Base-by-base conservation (phyloP, 345 rosid species). In the Syzygium grande region DNA sequence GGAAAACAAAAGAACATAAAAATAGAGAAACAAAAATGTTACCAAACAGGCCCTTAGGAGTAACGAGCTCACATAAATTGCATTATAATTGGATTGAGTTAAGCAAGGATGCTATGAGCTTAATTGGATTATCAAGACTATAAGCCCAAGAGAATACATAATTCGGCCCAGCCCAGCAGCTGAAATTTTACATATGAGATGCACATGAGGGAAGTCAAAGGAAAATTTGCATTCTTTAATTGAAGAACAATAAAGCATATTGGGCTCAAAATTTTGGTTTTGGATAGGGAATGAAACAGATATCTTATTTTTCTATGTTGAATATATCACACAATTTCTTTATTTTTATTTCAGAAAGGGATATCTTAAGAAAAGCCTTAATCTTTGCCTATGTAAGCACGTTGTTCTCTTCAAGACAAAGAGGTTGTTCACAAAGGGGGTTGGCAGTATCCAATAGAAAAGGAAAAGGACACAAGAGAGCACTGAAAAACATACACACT, bases 401-500 rank as follows among this genome's bases (percentile, higher is more conserved):
- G 11, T 55, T 11, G 59, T 55, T 55, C 59, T 55, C 59, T 55
- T 22, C 25, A 55, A 55, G 25, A 7, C 23, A 4, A 55, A 27
- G 59, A 55, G 59, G 27, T 55, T 55, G 34, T 27, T 59, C 8
- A 27, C 15, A 59, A 15, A 51, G 52, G 65, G 29, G 65, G 65
- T 58, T 58, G 65, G 12, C n/a, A 4, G 65, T 59, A 59, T 17
- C 4, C 29, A 59, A 12, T 59, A 59, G 2, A 59, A 59, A n/a
- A 61, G 34, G 13, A 61, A 61, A n/a, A n/a, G 4, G 9, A 5
- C 9, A 13, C 7, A 59, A 11, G n/a, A 11, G 65, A 59, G 65
- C 2, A 3, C 0, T 0, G 29, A 6, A 5, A 11, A 59, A 27
- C 0, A 5, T 1, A 12, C 4, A 61, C 30, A 61, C 9, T 43